phyloP scores from a whole-genome alignment of 148 eudicot species.

The Diospyros lotus region DNA sequence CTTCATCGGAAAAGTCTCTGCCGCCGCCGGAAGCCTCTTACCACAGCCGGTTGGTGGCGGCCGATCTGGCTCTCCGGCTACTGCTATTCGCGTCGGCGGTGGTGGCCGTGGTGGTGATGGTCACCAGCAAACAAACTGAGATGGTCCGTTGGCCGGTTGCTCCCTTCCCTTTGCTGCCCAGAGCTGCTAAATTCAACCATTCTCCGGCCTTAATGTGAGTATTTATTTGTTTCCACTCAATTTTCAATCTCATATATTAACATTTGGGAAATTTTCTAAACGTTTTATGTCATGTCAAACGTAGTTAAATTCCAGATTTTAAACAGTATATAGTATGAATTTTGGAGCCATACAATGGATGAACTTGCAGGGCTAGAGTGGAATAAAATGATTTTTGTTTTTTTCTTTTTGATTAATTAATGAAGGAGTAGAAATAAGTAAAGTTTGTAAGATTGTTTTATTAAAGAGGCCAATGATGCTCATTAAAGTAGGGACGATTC shows the following conservation, averaged over 20 bases:
- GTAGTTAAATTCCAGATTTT: too few relatives aligned
- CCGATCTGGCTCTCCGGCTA: slow-evolving; percentile 15
- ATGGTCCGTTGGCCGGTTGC: neutral
- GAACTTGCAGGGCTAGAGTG: too few relatives aligned
- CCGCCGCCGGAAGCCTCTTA: neutral
- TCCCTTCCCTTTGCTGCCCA: neutral
- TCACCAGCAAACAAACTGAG: slow-evolving; percentile 11
- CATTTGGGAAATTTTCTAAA: too few relatives aligned
- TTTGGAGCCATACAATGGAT: too few relatives aligned
- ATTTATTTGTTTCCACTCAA: neutral
- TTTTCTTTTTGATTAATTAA: too few relatives aligned
- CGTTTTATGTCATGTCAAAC: too few relatives aligned
- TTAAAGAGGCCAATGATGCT: too few relatives aligned
- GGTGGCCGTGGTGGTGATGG: slow-evolving; percentile 20
- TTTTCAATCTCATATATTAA: neutral
- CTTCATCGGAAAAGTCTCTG: neutral
- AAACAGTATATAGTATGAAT: too few relatives aligned
- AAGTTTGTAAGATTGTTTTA: too few relatives aligned
- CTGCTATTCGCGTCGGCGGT: slow-evolving; percentile 11
- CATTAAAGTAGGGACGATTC: too few relatives aligned
- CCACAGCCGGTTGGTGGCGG: neutral
- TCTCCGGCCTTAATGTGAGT: slow-evolving; percentile 22
- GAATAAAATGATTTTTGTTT: too few relatives aligned
- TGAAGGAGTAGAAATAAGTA: too few relatives aligned
- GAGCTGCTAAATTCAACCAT: slow-evolving; percentile 11